phyloP scores from a whole-genome alignment of 2,329 filamentous ascomycete genomes.

The Colletotrichum salicis region DNA sequence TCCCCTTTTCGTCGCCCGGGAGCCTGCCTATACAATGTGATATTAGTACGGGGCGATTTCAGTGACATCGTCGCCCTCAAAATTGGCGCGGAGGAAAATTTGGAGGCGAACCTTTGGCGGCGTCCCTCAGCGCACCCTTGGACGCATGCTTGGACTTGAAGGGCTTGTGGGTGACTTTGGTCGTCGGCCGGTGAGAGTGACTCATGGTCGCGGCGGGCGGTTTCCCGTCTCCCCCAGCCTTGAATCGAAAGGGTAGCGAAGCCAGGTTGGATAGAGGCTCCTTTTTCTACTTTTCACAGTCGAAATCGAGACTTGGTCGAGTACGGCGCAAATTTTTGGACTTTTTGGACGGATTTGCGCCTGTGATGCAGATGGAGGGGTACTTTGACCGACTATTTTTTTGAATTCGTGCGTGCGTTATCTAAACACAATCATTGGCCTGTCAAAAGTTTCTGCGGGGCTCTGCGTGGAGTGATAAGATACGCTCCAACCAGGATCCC shows the following conservation, averaged over 20 bases:
- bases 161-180: constrained; percentile 86
- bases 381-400: constrained; percentile 13
- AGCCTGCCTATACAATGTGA: constrained; percentile 73
- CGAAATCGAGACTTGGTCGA: neutral
- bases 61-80: neutral
- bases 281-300: constrained; percentile 13
- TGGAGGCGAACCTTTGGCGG: constrained; percentile 75
- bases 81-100: neutral
- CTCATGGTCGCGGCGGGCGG: constrained; percentile 77
- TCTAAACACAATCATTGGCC: neutral
- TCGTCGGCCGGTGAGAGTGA: constrained; percentile 93
- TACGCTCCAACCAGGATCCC: constrained; percentile 35
- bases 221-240: constrained; percentile 77
- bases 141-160: constrained; percentile 94
- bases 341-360: constrained; percentile 16
- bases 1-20: constrained; percentile 72
- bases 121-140: constrained; percentile 86
- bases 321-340: constrained; percentile 9
- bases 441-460: neutral
- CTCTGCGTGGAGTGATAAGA: constrained; percentile 38
- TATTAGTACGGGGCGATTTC: neutral
- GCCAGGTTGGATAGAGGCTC: constrained; percentile 61
- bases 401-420: constrained; percentile 15
- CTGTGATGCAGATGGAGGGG: constrained; percentile 20
- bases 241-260: constrained; percentile 87